These are phyloP conservation scores for Flaveria robusta DNA, from an alignment of 129 eudicot genomes.

Conservation along the genomic window DNA sequence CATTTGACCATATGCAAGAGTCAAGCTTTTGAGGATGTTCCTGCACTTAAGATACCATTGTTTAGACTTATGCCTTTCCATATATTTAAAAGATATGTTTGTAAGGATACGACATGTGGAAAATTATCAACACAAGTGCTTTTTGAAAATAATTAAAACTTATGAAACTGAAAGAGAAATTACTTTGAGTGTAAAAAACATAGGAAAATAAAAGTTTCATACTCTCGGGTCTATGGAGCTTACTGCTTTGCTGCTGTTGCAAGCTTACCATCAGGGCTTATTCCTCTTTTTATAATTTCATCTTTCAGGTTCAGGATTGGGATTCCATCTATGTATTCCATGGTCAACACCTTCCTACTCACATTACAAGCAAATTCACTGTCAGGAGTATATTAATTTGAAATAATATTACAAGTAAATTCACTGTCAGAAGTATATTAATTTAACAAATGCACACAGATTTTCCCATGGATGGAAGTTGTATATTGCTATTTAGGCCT, in stretches of 20 bases:
- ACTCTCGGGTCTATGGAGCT: constrained; percentile 60
- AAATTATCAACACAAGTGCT: not conserved
- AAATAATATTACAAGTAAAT: not conserved
- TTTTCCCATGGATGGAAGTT: not conserved
- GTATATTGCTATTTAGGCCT: not conserved
- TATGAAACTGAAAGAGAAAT: not conserved
- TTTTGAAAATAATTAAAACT: not conserved
- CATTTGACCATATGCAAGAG: constrained; percentile 97
- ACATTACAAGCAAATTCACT: not conserved
- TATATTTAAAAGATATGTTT: not conserved
- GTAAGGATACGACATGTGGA: not conserved
- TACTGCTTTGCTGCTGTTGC: constrained; percentile 96
- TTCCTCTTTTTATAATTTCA: constrained; percentile 87
- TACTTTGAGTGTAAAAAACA: not conserved
- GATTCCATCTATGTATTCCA: constrained; percentile 90
- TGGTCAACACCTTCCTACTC: constrained; percentile 84
- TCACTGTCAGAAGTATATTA: not conserved
- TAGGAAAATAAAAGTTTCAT: constrained; percentile 29
- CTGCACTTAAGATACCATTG: constrained; percentile 44
- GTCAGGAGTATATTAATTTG: constrained; percentile 16
- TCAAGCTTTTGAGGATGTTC: constrained; percentile 79
- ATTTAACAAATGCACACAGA: not conserved
- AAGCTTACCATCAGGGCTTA: constrained; percentile 75
- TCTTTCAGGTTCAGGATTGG: constrained; percentile 91
- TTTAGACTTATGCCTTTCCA: not conserved